These are phyloP conservation scores for Eleusine indica DNA, from an alignment of 176 grass and related monocot species.

Conservation along the genomic window DNA sequence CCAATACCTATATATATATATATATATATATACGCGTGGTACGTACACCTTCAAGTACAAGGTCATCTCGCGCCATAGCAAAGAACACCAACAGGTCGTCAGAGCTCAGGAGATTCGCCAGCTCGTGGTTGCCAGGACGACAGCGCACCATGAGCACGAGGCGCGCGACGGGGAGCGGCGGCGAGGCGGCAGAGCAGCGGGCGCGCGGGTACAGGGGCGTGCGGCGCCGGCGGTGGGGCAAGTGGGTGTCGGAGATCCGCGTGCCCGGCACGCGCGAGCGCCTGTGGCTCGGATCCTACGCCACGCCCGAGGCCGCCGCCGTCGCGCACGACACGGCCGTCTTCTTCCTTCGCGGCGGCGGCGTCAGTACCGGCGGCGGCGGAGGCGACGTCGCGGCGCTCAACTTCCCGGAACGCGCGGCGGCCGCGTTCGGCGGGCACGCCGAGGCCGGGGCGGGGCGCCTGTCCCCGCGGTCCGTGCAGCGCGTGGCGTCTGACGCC, in stretches of 20 bases:
- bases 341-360: conserved; percentile 68
- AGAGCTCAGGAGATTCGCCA: no score
- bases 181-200: conserved; percentile 19
- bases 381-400: conserved; percentile 35
- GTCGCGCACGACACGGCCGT: conserved; percentile 80
- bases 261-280: conserved; percentile 68
- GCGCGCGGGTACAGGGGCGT: conserved; percentile 68
- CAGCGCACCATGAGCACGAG: conserved; percentile 15
- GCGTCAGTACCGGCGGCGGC: background rate
- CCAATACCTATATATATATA: conserved; percentile 4
- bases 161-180: background rate
- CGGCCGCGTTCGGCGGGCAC: background rate
- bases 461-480: conserved; percentile 68
- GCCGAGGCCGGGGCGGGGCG: background rate
- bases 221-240: conserved; percentile 64
- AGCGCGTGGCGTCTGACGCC: conserved; percentile 78
- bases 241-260: conserved; percentile 79
- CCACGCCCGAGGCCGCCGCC: conserved; percentile 82
- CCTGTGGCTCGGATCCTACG: conserved; percentile 92
- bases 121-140: no score
- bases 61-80: background rate
- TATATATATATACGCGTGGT: background rate
- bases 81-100: background rate
- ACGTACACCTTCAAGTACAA: conserved; percentile 9
- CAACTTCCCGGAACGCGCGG: conserved; percentile 73